phyloP scores from a whole-genome alignment of 2,329 filamentous ascomycete genomes.

The Lasiodiplodia theobromae region DNA sequence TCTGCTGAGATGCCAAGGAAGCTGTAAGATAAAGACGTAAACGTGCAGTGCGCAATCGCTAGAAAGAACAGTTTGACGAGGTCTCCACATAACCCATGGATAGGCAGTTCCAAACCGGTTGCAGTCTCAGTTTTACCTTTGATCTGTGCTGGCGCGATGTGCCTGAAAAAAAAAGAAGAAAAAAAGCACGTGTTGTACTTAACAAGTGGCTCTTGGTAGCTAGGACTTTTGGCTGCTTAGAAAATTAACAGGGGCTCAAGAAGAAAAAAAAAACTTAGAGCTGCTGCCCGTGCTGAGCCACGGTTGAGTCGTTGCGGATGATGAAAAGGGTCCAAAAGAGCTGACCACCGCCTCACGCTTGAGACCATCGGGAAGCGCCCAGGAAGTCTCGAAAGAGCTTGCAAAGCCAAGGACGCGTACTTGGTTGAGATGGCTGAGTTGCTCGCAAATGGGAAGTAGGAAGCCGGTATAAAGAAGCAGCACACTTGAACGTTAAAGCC shows the following conservation, averaged over 20 bases:
- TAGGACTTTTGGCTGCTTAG: no score
- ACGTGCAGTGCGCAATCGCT: neutral
- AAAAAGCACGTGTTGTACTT: no score
- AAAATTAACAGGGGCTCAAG: no score
- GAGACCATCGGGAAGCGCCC: neutral
- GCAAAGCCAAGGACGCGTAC: neutral
- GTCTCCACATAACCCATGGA: neutral
- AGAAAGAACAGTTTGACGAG: neutral
- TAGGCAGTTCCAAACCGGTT: neutral
- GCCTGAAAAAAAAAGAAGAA: no score
- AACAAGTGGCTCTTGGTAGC: no score
- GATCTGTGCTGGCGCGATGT: no score
- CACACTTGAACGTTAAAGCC: neutral
- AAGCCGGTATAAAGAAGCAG: neutral
- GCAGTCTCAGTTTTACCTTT: neutral
- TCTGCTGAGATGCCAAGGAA: no score
- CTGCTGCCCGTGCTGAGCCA: no score
- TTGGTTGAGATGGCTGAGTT: neutral
- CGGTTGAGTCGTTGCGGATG: no score
- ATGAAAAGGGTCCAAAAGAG: no score
- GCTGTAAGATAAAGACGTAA: neutral
- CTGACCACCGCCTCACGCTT: neutral
- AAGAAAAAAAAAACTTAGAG: no score
- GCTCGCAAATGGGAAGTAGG: neutral
- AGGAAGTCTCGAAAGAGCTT: neutral